A percentile compares a stretch with the other conserved stretches of the same genome.
These are phyloP conservation scores for Marchantia polymorpha DNA, from an alignment of 225 moss, liverwort and hornwort species.

Conservation along the genomic window DNA sequence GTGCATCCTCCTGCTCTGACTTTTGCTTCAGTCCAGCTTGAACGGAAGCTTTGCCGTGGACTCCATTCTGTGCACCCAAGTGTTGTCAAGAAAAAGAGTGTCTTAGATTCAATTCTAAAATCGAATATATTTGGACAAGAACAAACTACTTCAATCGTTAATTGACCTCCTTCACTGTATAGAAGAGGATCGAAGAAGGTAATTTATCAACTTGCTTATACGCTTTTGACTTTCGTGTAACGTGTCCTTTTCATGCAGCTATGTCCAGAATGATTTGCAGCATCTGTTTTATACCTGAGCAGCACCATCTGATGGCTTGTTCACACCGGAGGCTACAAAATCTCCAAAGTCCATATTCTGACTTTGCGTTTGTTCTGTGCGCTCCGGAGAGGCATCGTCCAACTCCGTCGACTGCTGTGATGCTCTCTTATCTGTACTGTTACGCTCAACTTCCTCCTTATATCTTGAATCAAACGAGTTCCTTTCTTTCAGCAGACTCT, in stretches of 20 bases:
- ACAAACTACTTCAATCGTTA: neutral
- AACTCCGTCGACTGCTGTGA: conserved; percentile 33
- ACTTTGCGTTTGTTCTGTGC: neutral
- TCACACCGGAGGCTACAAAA: conserved; percentile 18
- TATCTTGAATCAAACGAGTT: conserved; percentile 35
- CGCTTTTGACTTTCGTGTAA: neutral
- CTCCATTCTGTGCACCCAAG: conserved; percentile 15
- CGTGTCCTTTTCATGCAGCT: neutral
- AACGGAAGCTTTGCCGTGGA: conserved; percentile 6
- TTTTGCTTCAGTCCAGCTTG: conserved; percentile 23
- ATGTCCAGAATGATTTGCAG: neutral
- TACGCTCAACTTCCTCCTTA: conserved; percentile 38
- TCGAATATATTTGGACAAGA: neutral
- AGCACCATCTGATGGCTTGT: neutral
- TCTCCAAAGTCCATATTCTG: conserved; percentile 9
- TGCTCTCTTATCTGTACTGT: conserved; percentile 32
- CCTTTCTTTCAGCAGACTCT: conserved; percentile 29
- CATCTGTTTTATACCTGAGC: conserved; percentile 16
- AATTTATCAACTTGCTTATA: neutral
- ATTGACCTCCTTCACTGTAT: neutral
- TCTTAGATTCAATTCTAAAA: neutral
- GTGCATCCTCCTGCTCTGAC: conserved; percentile 3
- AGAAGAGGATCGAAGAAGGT: neutral
- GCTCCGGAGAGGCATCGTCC: conserved; percentile 19
- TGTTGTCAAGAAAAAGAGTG: conserved; percentile 14